A percentile compares a stretch with the other conserved stretches of the same genome.
Evolutionary conservation across 768 basidiomycete species (phyloP).

Genomic region (Macrocybe gigantea): DNA sequence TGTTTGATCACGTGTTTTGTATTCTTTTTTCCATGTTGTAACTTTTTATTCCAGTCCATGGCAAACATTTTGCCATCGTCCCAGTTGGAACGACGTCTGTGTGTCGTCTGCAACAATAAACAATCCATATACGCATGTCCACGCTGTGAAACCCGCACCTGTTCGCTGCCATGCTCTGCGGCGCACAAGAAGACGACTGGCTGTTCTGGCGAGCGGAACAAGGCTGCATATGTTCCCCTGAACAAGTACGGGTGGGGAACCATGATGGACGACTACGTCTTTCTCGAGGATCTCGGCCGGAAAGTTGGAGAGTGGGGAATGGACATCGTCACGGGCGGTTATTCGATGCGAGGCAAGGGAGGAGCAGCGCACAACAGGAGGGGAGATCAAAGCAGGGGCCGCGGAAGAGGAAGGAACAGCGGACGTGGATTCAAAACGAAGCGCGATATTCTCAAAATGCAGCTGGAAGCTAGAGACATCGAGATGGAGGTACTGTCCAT

Average conservation of each 20-base stretch:
- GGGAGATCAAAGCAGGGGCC: conserved; percentile 6
- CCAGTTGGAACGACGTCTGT: conserved; percentile 23
- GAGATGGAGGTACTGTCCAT: conserved; percentile 70
- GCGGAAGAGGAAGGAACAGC: conserved; percentile 20
- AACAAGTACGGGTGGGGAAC: conserved; percentile 80
- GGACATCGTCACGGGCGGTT: conserved; percentile 62
- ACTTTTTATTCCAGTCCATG: conserved; percentile 3
- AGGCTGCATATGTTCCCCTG: conserved; percentile 70
- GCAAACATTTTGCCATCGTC: conserved; percentile 2
- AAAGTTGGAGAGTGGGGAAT: conserved; percentile 69
- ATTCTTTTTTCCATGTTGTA: background rate
- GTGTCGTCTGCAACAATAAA: conserved; percentile 42
- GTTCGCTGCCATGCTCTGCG: conserved; percentile 64
- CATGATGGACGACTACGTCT: conserved; percentile 87
- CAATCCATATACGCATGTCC: conserved; percentile 75
- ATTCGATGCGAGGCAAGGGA: conserved; percentile 25
- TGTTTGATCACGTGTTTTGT: background rate
- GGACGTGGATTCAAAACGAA: conserved; percentile 39
- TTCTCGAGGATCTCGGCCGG: conserved; percentile 77
- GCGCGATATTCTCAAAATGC: conserved; percentile 59
- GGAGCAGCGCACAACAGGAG: conserved; percentile 1
- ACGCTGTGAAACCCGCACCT: conserved; percentile 63
- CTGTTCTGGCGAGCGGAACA: conserved; percentile 73
- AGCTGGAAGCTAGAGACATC: conserved; percentile 63
- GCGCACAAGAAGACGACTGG: conserved; percentile 57